phyloP scores from a whole-genome alignment of 192 early-diverging fungal species.

The Podila verticillata region DNA sequence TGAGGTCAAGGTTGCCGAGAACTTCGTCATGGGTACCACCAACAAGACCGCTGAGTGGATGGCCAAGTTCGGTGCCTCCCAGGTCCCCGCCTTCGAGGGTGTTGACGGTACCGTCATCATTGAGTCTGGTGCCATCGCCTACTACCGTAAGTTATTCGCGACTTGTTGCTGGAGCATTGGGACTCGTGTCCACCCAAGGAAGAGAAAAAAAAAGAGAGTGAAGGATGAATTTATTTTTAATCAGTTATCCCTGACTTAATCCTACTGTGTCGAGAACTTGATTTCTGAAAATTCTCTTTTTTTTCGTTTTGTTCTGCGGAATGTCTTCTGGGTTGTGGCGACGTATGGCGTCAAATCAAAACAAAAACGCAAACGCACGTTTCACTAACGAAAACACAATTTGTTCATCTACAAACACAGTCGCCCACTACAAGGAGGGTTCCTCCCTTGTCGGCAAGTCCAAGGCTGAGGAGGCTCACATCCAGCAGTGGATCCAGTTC shows the following conservation, averaged over 20 bases:
- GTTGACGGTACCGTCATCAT: slow-evolving; percentile 76
- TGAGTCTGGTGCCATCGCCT: slow-evolving; percentile 92
- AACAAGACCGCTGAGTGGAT: slow-evolving; percentile 86
- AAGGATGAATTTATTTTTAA: slow-evolving; percentile 57
- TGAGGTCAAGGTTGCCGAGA: slow-evolving; percentile 70
- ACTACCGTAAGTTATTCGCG: slow-evolving; percentile 74
- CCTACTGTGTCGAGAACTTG: slow-evolving; percentile 51
- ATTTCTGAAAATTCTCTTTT: slow-evolving; percentile 37
- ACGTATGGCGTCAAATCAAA: not conserved
- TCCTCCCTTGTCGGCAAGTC: slow-evolving; percentile 67
- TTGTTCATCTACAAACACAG: slow-evolving; percentile 17
- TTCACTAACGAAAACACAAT: not conserved
- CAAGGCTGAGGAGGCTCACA: slow-evolving; percentile 66
- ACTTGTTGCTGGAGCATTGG: not conserved
- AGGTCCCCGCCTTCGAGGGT: slow-evolving; percentile 89
- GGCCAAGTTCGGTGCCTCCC: slow-evolving; percentile 92
- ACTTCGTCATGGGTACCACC: slow-evolving; percentile 73
- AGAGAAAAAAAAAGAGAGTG: slow-evolving; percentile 14
- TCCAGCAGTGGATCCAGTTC: slow-evolving; percentile 72
- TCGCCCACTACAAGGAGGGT: slow-evolving; percentile 57
- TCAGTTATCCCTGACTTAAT: slow-evolving; percentile 65
- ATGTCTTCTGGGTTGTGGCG: not conserved
- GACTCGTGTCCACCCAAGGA: not conserved
- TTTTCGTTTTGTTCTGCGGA: not conserved
- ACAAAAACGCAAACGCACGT: not conserved